Base-by-base conservation (phyloP, 2,329 filamentous ascomycete genomes). In the Talaromyces funiculosus region DNA sequence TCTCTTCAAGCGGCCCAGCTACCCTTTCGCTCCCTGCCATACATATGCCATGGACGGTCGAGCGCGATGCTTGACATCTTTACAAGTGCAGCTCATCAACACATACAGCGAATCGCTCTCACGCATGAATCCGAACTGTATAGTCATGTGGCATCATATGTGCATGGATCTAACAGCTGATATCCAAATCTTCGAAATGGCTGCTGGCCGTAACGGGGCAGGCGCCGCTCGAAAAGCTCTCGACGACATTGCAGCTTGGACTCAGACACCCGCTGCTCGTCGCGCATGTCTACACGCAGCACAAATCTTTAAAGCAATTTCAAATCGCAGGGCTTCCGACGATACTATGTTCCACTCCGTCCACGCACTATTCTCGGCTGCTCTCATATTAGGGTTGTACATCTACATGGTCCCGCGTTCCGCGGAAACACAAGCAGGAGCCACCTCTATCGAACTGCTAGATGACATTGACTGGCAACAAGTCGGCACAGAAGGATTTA, bases 151-250 rank as follows among this genome's bases (percentile, higher is more conserved):
- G 81, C 81, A 83, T 63, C 77, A 78, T 45, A 77, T 81, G 57
- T 81, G 79, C 64, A 81, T 82, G 75, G 77, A 76, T 64, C 73
- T 83, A 2, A 78, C 80, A 0, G 76, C 80, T 3, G 81, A 83
- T 59, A 76, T 81, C 8, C 79, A 80, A 53, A 77, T 81, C 29
- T 83, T 83, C 60, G 80, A 83, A 59, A 69, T 81, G 16, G 81
- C 80, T 4, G 81, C 81, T 10, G 81, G 81, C 4, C 78, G 80
- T 40, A 72, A 75, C 3, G 81, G 81, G 3, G 75, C 81, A 0
- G 71, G 64, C 2, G 76, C 78, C 14, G 81, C 79, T 5, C 74
- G 75, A 4, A 76, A 77, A 47, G 80, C 81, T 1, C 71, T 83
- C 0, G 77, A 81, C 61, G 78, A 81, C 57, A 81, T 83, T 24